Evolutionary conservation across 2,329 filamentous ascomycete species (phyloP).

Genomic region (Grosmannia serpens): DNA sequence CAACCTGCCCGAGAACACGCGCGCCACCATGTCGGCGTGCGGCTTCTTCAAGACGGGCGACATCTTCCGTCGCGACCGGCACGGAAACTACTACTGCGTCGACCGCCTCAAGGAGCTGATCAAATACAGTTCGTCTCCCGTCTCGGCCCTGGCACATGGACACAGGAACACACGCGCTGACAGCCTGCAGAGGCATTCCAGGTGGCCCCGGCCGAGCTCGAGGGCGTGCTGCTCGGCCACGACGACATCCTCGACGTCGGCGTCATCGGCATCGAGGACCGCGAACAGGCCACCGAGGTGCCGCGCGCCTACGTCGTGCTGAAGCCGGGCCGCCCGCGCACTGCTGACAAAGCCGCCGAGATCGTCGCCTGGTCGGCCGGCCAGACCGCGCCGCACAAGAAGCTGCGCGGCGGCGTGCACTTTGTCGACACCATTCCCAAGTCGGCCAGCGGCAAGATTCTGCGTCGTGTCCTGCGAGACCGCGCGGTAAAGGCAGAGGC

Average conservation of each 20-base stretch:
- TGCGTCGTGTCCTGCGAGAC: conserved; percentile 31
- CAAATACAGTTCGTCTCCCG: conserved; percentile 37
- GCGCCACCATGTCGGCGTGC: conserved; percentile 59
- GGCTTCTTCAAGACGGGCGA: conserved; percentile 90
- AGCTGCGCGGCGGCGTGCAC: conserved; percentile 57
- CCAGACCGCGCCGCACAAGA: conserved; percentile 43
- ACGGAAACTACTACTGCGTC: conserved; percentile 81
- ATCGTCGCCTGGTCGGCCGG: conserved; percentile 25
- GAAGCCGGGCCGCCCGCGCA: conserved; percentile 21
- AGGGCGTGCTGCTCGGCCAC: conserved; percentile 32
- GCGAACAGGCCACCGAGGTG: conserved; percentile 52
- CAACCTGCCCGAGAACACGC: conserved; percentile 60
- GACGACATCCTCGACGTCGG: conserved; percentile 43
- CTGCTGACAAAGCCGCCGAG: conserved; percentile 25
- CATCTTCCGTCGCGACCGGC: conserved; percentile 63
- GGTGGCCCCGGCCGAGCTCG: conserved; percentile 57
- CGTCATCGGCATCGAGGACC: conserved; percentile 51
- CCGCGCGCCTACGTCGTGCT: conserved; percentile 55
- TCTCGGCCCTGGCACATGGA: conserved; percentile 1
- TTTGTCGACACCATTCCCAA: conserved; percentile 63
- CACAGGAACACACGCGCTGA: neutral
- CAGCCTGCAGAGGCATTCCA: conserved; percentile 51
- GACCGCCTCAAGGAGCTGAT: conserved; percentile 67
- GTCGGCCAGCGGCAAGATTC: conserved; percentile 45
- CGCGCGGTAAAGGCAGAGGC: conserved; percentile 25